Percentiles rank a stretch among this genome's conserved stretches.
Conservation (phyloP, 805 yeast genomes). For the Candida ipomoeae region DNA sequence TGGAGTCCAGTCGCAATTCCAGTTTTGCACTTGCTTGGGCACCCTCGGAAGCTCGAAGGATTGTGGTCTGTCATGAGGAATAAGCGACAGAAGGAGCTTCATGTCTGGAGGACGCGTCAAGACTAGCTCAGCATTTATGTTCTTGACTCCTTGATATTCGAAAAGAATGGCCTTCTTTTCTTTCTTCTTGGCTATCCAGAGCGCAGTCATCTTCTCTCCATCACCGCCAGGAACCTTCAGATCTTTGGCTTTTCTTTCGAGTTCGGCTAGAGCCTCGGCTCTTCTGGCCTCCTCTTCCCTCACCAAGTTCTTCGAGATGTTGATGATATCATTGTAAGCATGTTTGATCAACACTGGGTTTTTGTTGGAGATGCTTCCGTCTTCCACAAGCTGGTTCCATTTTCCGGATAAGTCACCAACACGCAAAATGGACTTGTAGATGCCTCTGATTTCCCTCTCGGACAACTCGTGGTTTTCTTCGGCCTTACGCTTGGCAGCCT, state of each 20-base stretch:
- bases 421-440: slow-evolving; percentile 77
- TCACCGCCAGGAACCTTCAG: slow-evolving; percentile 41
- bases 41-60: slow-evolving; percentile 55
- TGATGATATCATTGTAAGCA: slow-evolving; percentile 69
- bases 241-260: slow-evolving; percentile 57
- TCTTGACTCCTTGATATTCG: slow-evolving; percentile 82
- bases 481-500: slow-evolving; percentile 29
- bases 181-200: slow-evolving; percentile 62
- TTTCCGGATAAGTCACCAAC: slow-evolving; percentile 72
- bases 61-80: slow-evolving; percentile 53
- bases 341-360: slow-evolving; percentile 73
- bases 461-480: slow-evolving; percentile 50
- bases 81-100: slow-evolving; percentile 53
- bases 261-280: slow-evolving; percentile 46
- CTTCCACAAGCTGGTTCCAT: slow-evolving; percentile 85
- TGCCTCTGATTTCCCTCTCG: slow-evolving; percentile 81
- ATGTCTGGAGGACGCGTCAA: slow-evolving; percentile 82
- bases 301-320: slow-evolving; percentile 56
- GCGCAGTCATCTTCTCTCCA: slow-evolving; percentile 45
- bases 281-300: slow-evolving; percentile 65
- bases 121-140: slow-evolving; percentile 85
- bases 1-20: slow-evolving; percentile 85
- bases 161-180: slow-evolving; percentile 89
- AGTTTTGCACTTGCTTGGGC: slow-evolving; percentile 81
- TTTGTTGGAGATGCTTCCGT: slow-evolving; percentile 83